Evolutionary conservation across 129 eudicot genomes (phyloP).

Genomic region (Flaveria brownii): DNA sequence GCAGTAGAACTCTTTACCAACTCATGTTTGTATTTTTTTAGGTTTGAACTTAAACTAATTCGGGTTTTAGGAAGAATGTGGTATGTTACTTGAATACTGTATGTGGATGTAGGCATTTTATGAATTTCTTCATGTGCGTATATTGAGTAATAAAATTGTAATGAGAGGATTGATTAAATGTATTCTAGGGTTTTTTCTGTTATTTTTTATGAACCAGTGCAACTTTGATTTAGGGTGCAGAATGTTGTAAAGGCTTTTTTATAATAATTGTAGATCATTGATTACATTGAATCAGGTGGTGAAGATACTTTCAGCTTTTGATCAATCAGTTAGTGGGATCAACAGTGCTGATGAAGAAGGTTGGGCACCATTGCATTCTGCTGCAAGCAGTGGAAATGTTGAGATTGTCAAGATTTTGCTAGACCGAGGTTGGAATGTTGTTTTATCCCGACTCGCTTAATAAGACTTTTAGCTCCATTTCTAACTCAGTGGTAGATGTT

Average conservation of each 20-base stretch:
- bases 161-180: constrained; percentile 9
- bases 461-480: constrained; percentile 1
- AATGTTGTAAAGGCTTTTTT: neutral
- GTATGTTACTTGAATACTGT: too few species aligned
- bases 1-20: neutral
- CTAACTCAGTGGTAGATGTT: constrained; percentile 3
- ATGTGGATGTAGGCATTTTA: too few species aligned
- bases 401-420: constrained; percentile 74
- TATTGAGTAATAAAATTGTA: neutral
- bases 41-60: constrained; percentile 8
- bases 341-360: constrained; percentile 86
- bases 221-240: constrained; percentile 9
- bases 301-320: constrained; percentile 67
- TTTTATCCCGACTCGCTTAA: neutral
- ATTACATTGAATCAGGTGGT: constrained; percentile 56
- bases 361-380: constrained; percentile 95
- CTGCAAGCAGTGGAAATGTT: constrained; percentile 80
- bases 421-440: constrained; percentile 47
- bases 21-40: constrained; percentile 1
- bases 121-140: too few species aligned
- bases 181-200: neutral
- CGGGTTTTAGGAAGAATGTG: neutral
- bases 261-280: constrained; percentile 8
- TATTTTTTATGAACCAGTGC: neutral
- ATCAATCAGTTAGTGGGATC: constrained; percentile 51